Conservation (phyloP, 805 yeast genomes). For the Candida corydali region DNA sequence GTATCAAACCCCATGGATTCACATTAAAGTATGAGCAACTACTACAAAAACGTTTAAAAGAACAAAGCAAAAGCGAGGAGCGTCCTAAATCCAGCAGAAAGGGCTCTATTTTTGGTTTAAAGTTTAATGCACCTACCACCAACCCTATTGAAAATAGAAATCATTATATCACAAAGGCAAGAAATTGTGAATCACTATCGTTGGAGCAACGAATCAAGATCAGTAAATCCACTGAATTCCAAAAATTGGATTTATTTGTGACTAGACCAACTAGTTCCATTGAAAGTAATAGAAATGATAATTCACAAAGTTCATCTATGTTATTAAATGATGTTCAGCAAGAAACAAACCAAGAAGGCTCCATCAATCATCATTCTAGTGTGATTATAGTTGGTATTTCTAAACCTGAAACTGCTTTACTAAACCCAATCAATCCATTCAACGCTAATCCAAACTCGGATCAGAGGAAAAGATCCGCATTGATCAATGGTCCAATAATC, state of each 20-base stretch:
- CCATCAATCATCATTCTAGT: constrained; percentile 25
- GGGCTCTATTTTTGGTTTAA: constrained; percentile 37
- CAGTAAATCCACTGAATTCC: constrained; percentile 25
- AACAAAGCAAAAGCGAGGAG: constrained; percentile 15
- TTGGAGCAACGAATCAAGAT: constrained; percentile 31
- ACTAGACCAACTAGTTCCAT: constrained; percentile 28
- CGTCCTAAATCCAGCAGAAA: constrained; percentile 19
- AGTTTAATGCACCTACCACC: constrained; percentile 20
- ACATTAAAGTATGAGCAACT: constrained; percentile 38
- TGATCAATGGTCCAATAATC: constrained; percentile 76
- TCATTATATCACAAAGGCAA: constrained; percentile 22
- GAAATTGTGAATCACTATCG: constrained; percentile 28
- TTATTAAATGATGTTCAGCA: constrained; percentile 20
- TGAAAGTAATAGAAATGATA: constrained; percentile 18
- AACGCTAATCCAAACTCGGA: constrained; percentile 51
- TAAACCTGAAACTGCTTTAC: constrained; percentile 31
- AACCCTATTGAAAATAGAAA: constrained; percentile 4
- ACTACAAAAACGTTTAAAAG: constrained; percentile 31
- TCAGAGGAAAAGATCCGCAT: constrained; percentile 71
- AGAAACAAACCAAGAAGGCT: constrained; percentile 16
- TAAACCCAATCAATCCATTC: constrained; percentile 35
- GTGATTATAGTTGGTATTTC: constrained; percentile 40
- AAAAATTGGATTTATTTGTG: constrained; percentile 28
- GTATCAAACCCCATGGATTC: constrained; percentile 32
- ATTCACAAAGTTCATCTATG: constrained; percentile 33